Conservation (phyloP, 306 rosid genomes). For the Dryas alaskensis region DNA sequence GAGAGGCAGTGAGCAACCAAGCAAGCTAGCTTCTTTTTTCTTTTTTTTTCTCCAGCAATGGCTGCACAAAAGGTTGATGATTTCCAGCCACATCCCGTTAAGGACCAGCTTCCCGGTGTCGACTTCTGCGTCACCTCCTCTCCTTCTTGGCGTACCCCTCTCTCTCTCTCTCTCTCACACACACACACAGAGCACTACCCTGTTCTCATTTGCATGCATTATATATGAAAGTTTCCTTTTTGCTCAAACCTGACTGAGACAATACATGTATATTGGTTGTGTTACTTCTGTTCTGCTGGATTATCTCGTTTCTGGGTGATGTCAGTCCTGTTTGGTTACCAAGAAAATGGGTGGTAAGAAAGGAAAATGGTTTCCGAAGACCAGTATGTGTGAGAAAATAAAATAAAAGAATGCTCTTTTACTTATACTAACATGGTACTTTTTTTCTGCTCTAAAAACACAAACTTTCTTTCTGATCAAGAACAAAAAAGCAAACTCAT, state of each 20-base stretch:
- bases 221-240: not conserved
- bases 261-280: not conserved
- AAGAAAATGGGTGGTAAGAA: not conserved
- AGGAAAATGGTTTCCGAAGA: not conserved
- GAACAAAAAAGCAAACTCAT: not conserved
- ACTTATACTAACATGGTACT: not conserved
- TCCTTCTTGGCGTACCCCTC: constrained; percentile 67
- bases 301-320: not conserved
- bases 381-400: not conserved
- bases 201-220: not conserved
- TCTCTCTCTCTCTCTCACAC: not conserved
- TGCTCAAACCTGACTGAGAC: no score
- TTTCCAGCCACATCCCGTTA: constrained; percentile 67
- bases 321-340: constrained; percentile 7
- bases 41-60: constrained; percentile 1
- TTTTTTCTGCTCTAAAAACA: not conserved
- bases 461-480: not conserved
- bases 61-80: constrained; percentile 46
- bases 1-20: not conserved
- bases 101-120: constrained; percentile 82
- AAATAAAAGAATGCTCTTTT: not conserved
- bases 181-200: not conserved
- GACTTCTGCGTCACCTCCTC: constrained; percentile 69
- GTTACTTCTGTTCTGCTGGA: not conserved
- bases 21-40: not conserved